phyloP scores from a whole-genome alignment of 2,329 filamentous ascomycete genomes.

The Colletotrichum trifolii region DNA sequence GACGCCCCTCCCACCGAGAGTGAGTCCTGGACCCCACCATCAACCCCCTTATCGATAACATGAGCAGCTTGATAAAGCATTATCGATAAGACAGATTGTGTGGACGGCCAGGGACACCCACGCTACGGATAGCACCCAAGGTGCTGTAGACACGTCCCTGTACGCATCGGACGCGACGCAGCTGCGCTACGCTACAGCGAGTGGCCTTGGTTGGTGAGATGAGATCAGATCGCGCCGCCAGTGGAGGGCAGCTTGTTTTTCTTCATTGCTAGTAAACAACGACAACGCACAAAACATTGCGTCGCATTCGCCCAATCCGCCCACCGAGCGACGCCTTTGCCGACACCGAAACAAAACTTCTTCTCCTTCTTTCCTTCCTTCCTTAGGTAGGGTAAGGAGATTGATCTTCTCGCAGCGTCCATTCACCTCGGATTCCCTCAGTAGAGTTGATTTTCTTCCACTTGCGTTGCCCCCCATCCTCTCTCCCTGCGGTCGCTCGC shows the following conservation, averaged over 20 bases:
- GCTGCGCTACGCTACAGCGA: neutral
- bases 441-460: too few species aligned
- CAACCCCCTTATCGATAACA: conserved; percentile 28
- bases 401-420: too few species aligned
- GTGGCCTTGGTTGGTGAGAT: conserved; percentile 29
- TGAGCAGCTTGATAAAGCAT: neutral
- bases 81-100: conserved; percentile 22
- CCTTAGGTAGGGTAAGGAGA: too few species aligned
- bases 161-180: conserved; percentile 21
- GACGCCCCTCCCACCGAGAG: neutral
- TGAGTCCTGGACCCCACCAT: conserved; percentile 30
- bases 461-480: too few species aligned
- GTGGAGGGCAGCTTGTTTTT: conserved; percentile 28
- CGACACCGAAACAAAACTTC: conserved; percentile 2
- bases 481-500: too few species aligned
- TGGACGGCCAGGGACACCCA: conserved; percentile 26
- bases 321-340: conserved; percentile 26
- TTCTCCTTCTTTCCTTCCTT: neutral
- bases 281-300: conserved; percentile 36
- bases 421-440: too few species aligned
- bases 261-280: conserved; percentile 38
- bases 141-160: too few species aligned
- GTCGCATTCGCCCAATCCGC: conserved; percentile 26
- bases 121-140: conserved; percentile 13
- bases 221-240: conserved; percentile 35